These are phyloP conservation scores for Calonectria pteridis DNA, from an alignment of 2,329 filamentous ascomycete genomes.

Conservation along the genomic window DNA sequence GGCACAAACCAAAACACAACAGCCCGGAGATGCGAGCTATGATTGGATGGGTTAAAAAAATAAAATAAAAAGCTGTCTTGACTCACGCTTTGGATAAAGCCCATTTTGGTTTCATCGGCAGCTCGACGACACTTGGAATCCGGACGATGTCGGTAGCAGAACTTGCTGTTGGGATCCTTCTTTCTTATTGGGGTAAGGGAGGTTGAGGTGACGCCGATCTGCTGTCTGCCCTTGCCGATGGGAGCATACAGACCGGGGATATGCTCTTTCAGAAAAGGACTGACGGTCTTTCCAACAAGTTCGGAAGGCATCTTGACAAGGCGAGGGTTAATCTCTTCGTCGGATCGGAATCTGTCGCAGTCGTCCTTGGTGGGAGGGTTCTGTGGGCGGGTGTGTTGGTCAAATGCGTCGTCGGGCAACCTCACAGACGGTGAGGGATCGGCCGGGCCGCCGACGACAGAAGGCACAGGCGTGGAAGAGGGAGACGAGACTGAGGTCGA, in stretches of 20 bases:
- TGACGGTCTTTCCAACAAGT: constrained; percentile 82
- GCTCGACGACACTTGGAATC: constrained; percentile 94
- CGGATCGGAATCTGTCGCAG: constrained; percentile 64
- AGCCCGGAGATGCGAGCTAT: background rate
- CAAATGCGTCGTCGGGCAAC: constrained; percentile 28
- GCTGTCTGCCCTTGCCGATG: constrained; percentile 68
- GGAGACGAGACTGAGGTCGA: constrained; percentile 14
- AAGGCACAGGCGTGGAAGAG: constrained; percentile 27
- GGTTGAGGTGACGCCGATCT: constrained; percentile 30
- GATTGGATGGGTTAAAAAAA: background rate
- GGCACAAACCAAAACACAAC: constrained; percentile 2
- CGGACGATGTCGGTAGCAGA: constrained; percentile 94
- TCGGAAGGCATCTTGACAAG: constrained; percentile 72
- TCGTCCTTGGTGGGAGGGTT: constrained; percentile 54
- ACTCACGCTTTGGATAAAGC: constrained; percentile 86
- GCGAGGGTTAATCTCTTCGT: constrained; percentile 62
- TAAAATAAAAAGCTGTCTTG: background rate
- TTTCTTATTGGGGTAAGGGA: constrained; percentile 49
- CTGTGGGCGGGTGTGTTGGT: constrained; percentile 32
- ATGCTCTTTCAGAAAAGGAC: constrained; percentile 90
- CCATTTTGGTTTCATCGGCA: constrained; percentile 96
- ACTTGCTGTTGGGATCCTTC: constrained; percentile 82
- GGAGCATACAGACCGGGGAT: constrained; percentile 92
- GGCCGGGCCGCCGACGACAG: constrained; percentile 21
- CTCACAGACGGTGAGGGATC: constrained; percentile 26